Evolutionary conservation across 768 basidiomycete genomes (phyloP), one percentile per base, ranked within the genome.

Genomic region (Tylopilus plumbeoviolaceoides): DNA sequence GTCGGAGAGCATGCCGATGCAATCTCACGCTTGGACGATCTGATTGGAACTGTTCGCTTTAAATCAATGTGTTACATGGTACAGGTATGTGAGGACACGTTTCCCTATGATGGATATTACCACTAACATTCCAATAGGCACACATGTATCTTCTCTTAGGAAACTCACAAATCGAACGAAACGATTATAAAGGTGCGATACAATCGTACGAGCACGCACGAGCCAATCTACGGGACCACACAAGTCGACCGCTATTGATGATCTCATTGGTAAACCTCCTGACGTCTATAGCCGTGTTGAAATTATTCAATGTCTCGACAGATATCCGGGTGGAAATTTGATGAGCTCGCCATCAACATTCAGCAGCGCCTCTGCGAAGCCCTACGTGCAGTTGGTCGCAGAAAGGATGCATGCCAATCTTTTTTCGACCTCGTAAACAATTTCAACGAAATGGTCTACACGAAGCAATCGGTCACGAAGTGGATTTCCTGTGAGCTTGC

Each of bases 241-340:
- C 27, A 1, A 28, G n/a, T 20, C 45, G 10, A 17, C 4, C 45
- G 2, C 23, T 47, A 8, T 25, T 15, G 20, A 15, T n/a, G 8
- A 5, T 47, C 15, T 36, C 45, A 3, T 15, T 47, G 33, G 45
- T 47, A 17, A 25, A 21, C 17, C 10, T 47, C 17, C 2, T 12
- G n/a, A 9, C 9, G 12, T 11, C 4, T 25, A 11, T 33, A 2
- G 9, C 30, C 4, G 30, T 30, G 30, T 20, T 2, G 31, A 21
- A 46, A 5, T 33, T 4, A 5, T 30, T 21, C 5, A 4, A 8
- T 2, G 12, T 15, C 11, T 25, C 2, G 33, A 17, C 21, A 47
- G 45, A 47, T 47, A 23, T 47, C 45, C 10, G 45, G 45, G 5
- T 47, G 45, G 45, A 47, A 36, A 36, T 47, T 47, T 47, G 33